These are phyloP conservation scores for Friedmanniomyces simplex DNA, from an alignment of 495 filamentous ascomycete species.

Conservation along the genomic window DNA sequence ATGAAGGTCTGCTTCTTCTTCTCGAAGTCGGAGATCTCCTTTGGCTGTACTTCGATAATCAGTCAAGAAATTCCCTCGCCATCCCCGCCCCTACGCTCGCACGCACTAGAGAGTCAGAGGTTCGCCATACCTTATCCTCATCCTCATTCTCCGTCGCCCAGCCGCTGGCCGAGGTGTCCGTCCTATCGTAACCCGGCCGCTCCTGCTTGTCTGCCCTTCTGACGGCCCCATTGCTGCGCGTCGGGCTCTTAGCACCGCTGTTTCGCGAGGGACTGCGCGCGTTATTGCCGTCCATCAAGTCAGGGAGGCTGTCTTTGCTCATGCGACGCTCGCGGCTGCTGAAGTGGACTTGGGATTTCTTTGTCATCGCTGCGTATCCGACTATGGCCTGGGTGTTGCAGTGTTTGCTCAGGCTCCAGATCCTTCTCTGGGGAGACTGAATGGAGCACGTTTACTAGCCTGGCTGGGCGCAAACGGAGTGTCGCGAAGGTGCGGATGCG, in stretches of 20 bases:
- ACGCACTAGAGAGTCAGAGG: too few species aligned
- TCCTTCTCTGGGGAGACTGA: too few species aligned
- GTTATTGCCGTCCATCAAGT: slow-evolving; percentile 27
- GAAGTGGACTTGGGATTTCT: slow-evolving; percentile 78
- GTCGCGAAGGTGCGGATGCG: neutral
- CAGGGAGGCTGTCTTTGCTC: slow-evolving; percentile 54
- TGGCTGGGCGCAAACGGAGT: neutral
- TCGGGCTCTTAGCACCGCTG: slow-evolving; percentile 28
- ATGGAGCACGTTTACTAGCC: too few species aligned
- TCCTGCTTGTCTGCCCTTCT: slow-evolving; percentile 5
- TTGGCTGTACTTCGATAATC: slow-evolving; percentile 1
- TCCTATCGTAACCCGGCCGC: slow-evolving; percentile 10
- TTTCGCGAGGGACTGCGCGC: slow-evolving; percentile 36
- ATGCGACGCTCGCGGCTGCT: slow-evolving; percentile 55
- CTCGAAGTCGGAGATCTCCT: slow-evolving; percentile 63
- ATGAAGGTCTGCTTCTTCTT: slow-evolving; percentile 99
- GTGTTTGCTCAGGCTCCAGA: too few species aligned
- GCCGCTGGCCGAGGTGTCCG: slow-evolving; percentile 16
- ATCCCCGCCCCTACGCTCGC: too few species aligned
- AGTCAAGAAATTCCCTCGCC: neutral
- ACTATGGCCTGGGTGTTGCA: neutral
- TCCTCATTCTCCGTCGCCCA: slow-evolving; percentile 42
- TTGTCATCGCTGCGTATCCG: slow-evolving; percentile 9
- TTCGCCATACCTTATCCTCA: slow-evolving; percentile 8
- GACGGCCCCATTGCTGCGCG: slow-evolving; percentile 20